These are phyloP conservation scores for Rusavskia elegans DNA, from an alignment of 495 filamentous ascomycete genomes.

Conservation along the genomic window DNA sequence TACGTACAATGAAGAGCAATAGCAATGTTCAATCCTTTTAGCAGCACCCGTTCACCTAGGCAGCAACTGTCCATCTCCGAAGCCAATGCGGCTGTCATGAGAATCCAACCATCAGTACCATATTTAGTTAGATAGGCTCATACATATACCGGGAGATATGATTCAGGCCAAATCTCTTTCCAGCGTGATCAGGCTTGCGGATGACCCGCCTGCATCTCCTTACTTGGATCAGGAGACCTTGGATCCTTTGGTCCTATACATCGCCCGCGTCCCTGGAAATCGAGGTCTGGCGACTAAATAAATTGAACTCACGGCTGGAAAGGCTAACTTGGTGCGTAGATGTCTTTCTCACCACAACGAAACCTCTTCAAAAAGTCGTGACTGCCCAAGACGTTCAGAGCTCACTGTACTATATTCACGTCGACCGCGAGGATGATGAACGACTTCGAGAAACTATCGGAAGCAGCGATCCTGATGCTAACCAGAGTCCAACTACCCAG, in stretches of 20 bases:
- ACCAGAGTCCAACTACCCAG: neutral
- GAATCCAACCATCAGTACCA: too few relatives aligned
- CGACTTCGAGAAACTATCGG: slow-evolving; percentile 15
- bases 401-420: slow-evolving; percentile 81
- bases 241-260: slow-evolving; percentile 67
- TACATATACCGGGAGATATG: slow-evolving; percentile 11
- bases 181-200: slow-evolving; percentile 59
- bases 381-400: slow-evolving; percentile 74
- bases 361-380: slow-evolving; percentile 73
- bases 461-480: neutral
- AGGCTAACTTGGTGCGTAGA: slow-evolving; percentile 35
- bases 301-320: neutral
- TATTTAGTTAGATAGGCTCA: neutral
- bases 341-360: slow-evolving; percentile 83
- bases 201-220: slow-evolving; percentile 74
- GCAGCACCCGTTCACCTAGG: too few relatives aligned
- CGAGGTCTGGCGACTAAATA: slow-evolving; percentile 39
- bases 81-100: too few relatives aligned
- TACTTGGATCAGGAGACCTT: slow-evolving; percentile 43
- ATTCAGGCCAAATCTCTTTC: slow-evolving; percentile 76
- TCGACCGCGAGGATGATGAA: slow-evolving; percentile 48
- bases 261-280: slow-evolving; percentile 81
- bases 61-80: too few relatives aligned
- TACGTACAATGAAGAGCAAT: too few relatives aligned
- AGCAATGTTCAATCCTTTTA: too few relatives aligned